Conservation (phyloP, 1,139 yeast species). For the Taphrina populina region DNA sequence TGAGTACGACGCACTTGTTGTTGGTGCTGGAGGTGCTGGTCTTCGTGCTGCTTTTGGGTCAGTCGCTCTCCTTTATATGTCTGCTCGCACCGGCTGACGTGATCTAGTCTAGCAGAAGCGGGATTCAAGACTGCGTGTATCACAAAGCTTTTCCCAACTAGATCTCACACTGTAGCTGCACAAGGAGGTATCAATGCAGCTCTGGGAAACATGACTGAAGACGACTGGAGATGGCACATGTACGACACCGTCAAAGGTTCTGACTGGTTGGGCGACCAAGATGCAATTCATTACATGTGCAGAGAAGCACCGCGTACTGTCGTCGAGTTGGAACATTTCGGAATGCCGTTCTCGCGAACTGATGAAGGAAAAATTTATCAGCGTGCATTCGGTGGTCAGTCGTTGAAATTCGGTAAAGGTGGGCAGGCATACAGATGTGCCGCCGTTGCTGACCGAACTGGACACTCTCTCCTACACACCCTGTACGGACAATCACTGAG, state of each 20-base stretch:
- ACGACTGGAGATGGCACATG: conserved; percentile 99
- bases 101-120: conserved; percentile 80
- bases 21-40: conserved; percentile 99
- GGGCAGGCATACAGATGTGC: conserved; percentile 99
- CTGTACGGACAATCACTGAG: conserved; percentile 94
- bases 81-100: conserved; percentile 5
- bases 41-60: conserved; percentile 81
- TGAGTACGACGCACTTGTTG: conserved; percentile 95
- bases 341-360: conserved; percentile 97
- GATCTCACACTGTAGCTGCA: conserved; percentile 98
- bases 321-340: conserved; percentile 95
- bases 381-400: conserved; percentile 98
- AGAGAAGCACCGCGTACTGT: conserved; percentile 96
- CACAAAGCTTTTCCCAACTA: conserved; percentile 94
- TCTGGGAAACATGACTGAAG: conserved; percentile 90
- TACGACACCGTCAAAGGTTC: conserved; percentile 87
- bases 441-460: conserved; percentile 99
- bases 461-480: conserved; percentile 94
- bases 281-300: conserved; percentile 98
- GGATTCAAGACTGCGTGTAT: conserved; percentile 98
- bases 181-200: conserved; percentile 99
- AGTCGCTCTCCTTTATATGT: conserved; percentile 8
- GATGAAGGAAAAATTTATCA: conserved; percentile 96
- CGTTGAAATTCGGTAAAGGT: conserved; percentile 93
- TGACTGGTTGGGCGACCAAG: conserved; percentile 99